A percentile compares a stretch with the other conserved stretches of the same genome.
Conservation (phyloP, 768 basidiomycete species). For the Panus rudis region DNA sequence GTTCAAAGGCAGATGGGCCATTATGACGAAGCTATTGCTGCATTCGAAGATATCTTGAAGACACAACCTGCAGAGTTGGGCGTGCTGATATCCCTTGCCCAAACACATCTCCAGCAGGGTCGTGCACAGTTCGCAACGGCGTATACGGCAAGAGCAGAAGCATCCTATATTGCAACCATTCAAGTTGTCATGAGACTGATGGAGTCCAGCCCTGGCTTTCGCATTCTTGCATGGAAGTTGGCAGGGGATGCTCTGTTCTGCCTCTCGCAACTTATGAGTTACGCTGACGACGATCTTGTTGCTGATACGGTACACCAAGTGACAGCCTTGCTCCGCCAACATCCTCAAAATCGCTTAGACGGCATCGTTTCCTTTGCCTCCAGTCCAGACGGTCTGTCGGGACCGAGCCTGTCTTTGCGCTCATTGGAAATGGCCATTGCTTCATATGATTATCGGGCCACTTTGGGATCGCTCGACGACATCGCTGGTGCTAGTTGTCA, state of each 20-base stretch:
- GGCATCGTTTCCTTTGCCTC: conserved; percentile 31
- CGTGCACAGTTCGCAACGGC: conserved; percentile 57
- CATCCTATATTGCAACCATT: conserved; percentile 62
- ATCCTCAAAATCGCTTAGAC: conserved; percentile 35
- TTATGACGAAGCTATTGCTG: conserved; percentile 65
- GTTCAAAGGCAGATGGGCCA: conserved; percentile 74
- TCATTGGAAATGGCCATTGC: conserved; percentile 47
- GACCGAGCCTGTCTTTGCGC: conserved; percentile 21
- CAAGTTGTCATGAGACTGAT: conserved; percentile 41
- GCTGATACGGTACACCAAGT: conserved; percentile 28
- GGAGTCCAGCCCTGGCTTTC: conserved; percentile 51
- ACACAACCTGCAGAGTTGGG: conserved; percentile 62
- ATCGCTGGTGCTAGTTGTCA: conserved; percentile 49
- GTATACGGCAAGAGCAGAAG: conserved; percentile 67
- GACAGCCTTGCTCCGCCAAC: conserved; percentile 31
- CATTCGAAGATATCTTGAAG: conserved; percentile 51
- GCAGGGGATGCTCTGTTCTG: conserved; percentile 70
- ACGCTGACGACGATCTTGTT: conserved; percentile 37
- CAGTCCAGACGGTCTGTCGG: conserved; percentile 12
- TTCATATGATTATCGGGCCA: conserved; percentile 55
- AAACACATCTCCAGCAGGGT: conserved; percentile 68
- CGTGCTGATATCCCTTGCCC: conserved; percentile 62
- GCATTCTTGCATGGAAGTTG: conserved; percentile 76
- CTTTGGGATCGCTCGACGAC: conserved; percentile 48
- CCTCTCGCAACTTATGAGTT: conserved; percentile 48